Base-by-base conservation (phyloP, 192 early-diverging fungal species). In the Linnemannia hyalina region DNA sequence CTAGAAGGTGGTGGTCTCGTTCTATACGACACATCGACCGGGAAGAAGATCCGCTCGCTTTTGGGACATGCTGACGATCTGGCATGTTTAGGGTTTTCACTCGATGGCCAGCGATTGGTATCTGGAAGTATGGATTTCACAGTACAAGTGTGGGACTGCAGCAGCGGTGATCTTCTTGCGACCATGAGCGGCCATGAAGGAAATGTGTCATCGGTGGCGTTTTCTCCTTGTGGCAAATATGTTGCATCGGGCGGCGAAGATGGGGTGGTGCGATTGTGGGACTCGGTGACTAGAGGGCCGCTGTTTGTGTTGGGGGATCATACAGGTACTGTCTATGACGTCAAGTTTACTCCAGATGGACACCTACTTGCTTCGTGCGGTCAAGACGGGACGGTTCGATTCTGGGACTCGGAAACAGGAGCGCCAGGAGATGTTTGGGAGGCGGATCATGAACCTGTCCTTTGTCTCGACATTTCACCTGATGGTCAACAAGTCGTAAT, bases 321-420 rank as follows among this genome's bases (percentile, higher is more conserved):
- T 11, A 55, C 23, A 23, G 4, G 4, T 38, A 0, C 5, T 10
- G 55, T 42, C 10, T 40, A 4, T 9, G 4, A 0, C 9, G 54
- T 75, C 32, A 54, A 29, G 74, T 75, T 60, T 4, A 60, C 57
- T 36, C 55, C 32, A 11, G 55, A 40, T 22, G 74, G 74, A 29
- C 36, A 38, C 0, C 55, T 23, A 7, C 35, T 75, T 41, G 57
- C 11, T 7, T 65, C 74, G 1, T 55, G 74, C 18, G 41, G 55
- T 63, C 0, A 18, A 1, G 57, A 65, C 23, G 38, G 11, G 16
- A 75, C 55, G 3, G 23, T 75, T 32, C 74, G 57, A 32, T 54
- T 75, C 18, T 75, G 74, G 74, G 10, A 11, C 18, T 0, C 3
- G 9, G 55, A 57, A 6, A 26, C 55, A n/a, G 55, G 55, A 57